Evolutionary conservation across 2,329 filamentous ascomycete genomes (phyloP).

Genomic region (Rhynchosporium agropyri): DNA sequence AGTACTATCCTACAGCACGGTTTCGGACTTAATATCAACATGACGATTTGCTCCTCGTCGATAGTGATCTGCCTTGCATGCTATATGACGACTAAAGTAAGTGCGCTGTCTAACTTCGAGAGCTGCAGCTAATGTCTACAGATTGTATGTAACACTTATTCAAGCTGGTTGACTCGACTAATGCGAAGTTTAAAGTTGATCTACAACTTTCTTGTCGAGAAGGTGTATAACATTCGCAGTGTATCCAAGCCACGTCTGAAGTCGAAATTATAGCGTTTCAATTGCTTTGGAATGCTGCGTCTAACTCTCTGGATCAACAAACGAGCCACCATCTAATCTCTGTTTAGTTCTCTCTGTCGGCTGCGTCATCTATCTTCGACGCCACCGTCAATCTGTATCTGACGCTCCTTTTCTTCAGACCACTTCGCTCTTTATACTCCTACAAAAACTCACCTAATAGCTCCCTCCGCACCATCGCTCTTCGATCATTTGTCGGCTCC

Average conservation of each 20-base stretch:
- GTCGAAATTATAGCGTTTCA: constrained; percentile 62
- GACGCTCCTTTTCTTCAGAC: constrained; percentile 33
- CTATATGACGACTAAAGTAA: constrained; percentile 64
- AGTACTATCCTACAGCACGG: constrained; percentile 59
- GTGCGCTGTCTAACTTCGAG: neutral
- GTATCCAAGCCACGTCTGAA: constrained; percentile 45
- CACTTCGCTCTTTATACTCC: constrained; percentile 49
- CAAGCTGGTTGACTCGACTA: neutral
- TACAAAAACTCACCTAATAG: constrained; percentile 52
- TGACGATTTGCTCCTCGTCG: constrained; percentile 56
- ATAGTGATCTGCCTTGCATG: constrained; percentile 62
- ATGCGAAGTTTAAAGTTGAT: constrained; percentile 45
- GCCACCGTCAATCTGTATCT: constrained; percentile 53
- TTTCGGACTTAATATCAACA: constrained; percentile 56
- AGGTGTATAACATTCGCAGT: constrained; percentile 52
- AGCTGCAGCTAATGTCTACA: neutral
- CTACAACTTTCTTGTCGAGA: constrained; percentile 66
- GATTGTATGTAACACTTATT: neutral
- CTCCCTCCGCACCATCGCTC: constrained; percentile 53
- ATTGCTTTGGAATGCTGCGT: constrained; percentile 60
- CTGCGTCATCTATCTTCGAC: constrained; percentile 50
- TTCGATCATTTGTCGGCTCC: constrained; percentile 54
- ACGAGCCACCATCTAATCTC: neutral
- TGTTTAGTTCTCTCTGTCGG: constrained; percentile 31
- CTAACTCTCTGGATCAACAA: neutral